Evolutionary conservation across 495 filamentous ascomycete genomes (phyloP).

Genomic region (Daldinia decipiens): DNA sequence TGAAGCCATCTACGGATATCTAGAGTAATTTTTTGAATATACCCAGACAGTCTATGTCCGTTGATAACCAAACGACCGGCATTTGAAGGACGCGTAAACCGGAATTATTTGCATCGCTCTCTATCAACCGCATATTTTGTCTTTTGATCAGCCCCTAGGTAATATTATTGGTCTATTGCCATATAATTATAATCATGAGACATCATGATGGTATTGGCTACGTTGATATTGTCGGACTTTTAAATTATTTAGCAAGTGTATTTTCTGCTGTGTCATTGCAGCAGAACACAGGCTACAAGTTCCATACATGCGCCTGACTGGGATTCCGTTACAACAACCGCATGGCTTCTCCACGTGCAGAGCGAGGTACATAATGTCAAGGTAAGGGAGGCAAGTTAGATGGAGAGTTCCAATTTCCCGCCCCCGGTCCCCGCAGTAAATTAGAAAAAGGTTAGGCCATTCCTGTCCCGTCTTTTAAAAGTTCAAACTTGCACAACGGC

Average conservation of each 20-base stretch:
- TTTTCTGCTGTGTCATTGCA: neutral
- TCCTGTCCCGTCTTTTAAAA: conserved; percentile 4
- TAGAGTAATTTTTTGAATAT: conserved; percentile 25
- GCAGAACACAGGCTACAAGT: neutral
- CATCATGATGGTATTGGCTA: neutral
- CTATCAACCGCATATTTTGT: no score
- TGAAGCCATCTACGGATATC: conserved; percentile 57
- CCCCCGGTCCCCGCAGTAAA: conserved; percentile 24
- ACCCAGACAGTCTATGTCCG: neutral
- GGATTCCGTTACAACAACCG: neutral
- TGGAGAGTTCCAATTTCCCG: conserved; percentile 7
- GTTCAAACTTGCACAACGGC: neutral
- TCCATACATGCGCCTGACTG: conserved; percentile 1
- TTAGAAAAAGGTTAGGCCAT: conserved; percentile 14
- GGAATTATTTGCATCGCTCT: no score
- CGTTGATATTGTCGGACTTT: neutral
- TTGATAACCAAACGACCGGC: no score
- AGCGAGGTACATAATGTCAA: neutral
- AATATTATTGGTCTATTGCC: conserved; percentile 6
- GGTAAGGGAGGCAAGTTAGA: conserved; percentile 1
- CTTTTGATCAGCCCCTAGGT: no score
- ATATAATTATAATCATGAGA: neutral
- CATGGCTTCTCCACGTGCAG: neutral
- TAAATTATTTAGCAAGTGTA: neutral
- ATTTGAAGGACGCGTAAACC: no score